These are phyloP conservation scores for Ophiostoma ips DNA, from an alignment of 2,329 filamentous ascomycete species.

Conservation along the genomic window DNA sequence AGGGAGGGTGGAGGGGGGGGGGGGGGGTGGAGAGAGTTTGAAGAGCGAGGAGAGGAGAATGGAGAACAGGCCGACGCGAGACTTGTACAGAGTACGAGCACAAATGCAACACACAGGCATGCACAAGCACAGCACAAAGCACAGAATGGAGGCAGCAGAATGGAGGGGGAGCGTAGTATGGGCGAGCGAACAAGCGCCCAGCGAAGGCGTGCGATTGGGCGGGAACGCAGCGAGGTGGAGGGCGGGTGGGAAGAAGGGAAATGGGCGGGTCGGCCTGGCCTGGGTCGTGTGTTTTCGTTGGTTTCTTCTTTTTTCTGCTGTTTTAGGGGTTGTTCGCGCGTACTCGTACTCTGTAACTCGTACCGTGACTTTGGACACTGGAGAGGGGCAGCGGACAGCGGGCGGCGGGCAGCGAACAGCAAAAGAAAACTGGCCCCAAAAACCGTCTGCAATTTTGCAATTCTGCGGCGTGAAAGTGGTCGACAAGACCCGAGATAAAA, in stretches of 20 bases:
- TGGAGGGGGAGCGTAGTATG: constrained; percentile 1
- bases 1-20: not conserved
- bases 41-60: not conserved
- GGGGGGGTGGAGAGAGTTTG: not conserved
- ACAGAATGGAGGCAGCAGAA: not conserved
- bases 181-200: not conserved
- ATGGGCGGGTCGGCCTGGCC: constrained; percentile 5
- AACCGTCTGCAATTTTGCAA: too few species aligned
- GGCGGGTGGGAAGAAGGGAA: constrained; percentile 3
- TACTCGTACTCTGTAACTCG: too few species aligned
- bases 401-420: too few species aligned
- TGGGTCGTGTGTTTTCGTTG: not conserved
- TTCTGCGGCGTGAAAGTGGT: too few species aligned
- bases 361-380: too few species aligned
- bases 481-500: constrained; percentile 5
- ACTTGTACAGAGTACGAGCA: not conserved
- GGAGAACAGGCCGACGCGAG: not conserved
- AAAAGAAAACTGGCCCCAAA: too few species aligned
- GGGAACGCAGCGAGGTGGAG: constrained; percentile 3
- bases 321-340: too few species aligned
- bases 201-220: constrained; percentile 5
- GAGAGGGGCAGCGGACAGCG: too few species aligned
- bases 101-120: too few species aligned
- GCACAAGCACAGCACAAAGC: too few species aligned
- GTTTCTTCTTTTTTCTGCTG: not conserved